Evolutionary conservation across 2,329 filamentous ascomycete species (phyloP).

Genomic region (Nigrograna mackinnonii): DNA sequence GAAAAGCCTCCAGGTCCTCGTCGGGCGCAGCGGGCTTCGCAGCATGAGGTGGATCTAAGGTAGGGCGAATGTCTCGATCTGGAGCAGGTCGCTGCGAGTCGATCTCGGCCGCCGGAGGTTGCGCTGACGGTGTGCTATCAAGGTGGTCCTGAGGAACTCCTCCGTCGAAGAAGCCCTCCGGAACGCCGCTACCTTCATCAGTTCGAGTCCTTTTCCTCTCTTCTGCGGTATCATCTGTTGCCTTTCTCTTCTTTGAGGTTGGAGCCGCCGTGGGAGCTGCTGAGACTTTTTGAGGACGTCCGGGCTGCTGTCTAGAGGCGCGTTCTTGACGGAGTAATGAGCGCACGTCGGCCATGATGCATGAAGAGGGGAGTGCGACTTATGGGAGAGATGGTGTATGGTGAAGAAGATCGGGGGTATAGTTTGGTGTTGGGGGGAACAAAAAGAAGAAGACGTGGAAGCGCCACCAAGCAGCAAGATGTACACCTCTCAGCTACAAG

Average conservation of each 20-base stretch:
- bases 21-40: constrained; percentile 19
- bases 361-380: too few species aligned
- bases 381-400: too few species aligned
- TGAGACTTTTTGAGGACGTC: constrained; percentile 30
- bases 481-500: too few species aligned
- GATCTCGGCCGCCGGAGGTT: constrained; percentile 3
- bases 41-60: not conserved
- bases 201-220: constrained; percentile 37
- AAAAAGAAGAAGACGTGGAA: too few species aligned
- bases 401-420: too few species aligned
- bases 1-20: constrained; percentile 60
- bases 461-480: too few species aligned
- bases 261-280: constrained; percentile 31
- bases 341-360: constrained; percentile 45
- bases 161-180: constrained; percentile 40
- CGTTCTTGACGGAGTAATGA: constrained; percentile 43
- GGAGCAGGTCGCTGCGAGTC: constrained; percentile 2
- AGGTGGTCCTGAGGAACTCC: constrained; percentile 15
- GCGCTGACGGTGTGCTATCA: constrained; percentile 9
- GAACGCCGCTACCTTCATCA: constrained; percentile 33
- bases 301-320: constrained; percentile 37
- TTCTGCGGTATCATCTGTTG: constrained; percentile 28
- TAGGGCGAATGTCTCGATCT: not conserved
- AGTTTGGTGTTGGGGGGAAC: too few species aligned
- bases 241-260: constrained; percentile 40